These are phyloP conservation scores for Melastoma malabathricum DNA, from an alignment of 345 rosid genomes.

Conservation along the genomic window DNA sequence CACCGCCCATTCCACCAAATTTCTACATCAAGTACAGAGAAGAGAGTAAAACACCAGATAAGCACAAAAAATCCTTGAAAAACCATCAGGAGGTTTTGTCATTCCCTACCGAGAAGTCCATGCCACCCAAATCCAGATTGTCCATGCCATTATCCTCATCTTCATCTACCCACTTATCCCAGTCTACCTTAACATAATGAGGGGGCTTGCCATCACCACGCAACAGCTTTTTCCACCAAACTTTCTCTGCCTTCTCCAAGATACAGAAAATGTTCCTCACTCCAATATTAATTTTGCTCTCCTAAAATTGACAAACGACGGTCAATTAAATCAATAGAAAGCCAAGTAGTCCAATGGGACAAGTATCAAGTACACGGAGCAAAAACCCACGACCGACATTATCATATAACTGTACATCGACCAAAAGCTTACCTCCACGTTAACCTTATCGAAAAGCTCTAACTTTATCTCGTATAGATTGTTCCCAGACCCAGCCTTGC, in stretches of 20 bases:
- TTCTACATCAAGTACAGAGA: constrained; percentile 13
- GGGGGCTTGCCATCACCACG: constrained; percentile 54
- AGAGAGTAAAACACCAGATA: not conserved
- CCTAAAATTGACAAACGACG: constrained; percentile 18
- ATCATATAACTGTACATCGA: too few species aligned
- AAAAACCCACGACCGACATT: too few species aligned
- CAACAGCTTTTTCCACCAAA: constrained; percentile 64
- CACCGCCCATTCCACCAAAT: constrained; percentile 21
- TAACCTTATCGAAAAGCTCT: constrained; percentile 75
- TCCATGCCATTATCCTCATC: constrained; percentile 27
- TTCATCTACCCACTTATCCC: constrained; percentile 95
- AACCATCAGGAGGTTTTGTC: not conserved
- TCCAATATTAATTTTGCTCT: constrained; percentile 61
- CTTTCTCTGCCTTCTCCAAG: constrained; percentile 63
- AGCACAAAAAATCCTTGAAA: not conserved
- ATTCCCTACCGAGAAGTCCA: constrained; percentile 59
- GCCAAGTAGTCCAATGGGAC: not conserved
- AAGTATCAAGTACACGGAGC: too few species aligned
- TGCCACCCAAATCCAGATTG: constrained; percentile 54
- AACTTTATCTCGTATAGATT: constrained; percentile 48
- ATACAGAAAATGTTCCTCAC: constrained; percentile 60
- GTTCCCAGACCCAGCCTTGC: constrained; percentile 53
- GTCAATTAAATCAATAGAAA: not conserved
- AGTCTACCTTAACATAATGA: constrained; percentile 71
- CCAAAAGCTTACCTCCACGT: constrained; percentile 44